Evolutionary conservation across 2,329 filamentous ascomycete genomes (phyloP).

Genomic region (Penicillium paneum): DNA sequence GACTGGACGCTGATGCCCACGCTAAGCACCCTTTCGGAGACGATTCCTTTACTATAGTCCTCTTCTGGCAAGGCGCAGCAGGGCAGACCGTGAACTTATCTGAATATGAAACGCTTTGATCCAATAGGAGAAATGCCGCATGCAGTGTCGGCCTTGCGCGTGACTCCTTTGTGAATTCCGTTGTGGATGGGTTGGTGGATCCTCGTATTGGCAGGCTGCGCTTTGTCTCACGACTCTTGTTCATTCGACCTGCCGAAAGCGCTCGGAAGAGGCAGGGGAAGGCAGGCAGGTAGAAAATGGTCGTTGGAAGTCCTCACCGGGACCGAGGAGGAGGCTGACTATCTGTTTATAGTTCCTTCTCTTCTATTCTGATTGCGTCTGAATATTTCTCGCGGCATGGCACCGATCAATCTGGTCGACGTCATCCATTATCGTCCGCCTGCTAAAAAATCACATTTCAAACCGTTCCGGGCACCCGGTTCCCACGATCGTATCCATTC

Average conservation of each 20-base stretch:
- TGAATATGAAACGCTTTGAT: background rate
- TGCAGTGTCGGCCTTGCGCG: background rate
- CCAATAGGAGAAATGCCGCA: background rate
- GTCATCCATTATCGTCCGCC: too few relatives aligned
- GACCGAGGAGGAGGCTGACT: background rate
- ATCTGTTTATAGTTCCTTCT: too few relatives aligned
- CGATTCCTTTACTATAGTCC: background rate
- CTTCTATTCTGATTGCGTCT: too few relatives aligned
- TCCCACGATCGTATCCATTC: too few relatives aligned
- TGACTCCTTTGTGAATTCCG: background rate
- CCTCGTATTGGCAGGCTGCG: background rate
- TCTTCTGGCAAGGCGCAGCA: background rate
- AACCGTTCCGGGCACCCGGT: too few relatives aligned
- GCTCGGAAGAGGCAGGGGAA: background rate
- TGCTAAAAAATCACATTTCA: too few relatives aligned
- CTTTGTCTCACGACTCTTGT: background rate
- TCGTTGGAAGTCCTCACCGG: background rate
- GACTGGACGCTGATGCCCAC: background rate
- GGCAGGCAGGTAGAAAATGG: slow-evolving; percentile 2
- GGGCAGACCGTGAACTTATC: background rate
- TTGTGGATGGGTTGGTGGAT: background rate
- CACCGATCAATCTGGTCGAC: too few relatives aligned
- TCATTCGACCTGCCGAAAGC: background rate
- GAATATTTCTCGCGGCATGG: too few relatives aligned
- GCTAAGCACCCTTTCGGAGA: background rate